Percentiles rank a stretch among this genome's conserved stretches.
Conservation (phyloP, 192 early-diverging fungal species). For the Podila horticola region DNA sequence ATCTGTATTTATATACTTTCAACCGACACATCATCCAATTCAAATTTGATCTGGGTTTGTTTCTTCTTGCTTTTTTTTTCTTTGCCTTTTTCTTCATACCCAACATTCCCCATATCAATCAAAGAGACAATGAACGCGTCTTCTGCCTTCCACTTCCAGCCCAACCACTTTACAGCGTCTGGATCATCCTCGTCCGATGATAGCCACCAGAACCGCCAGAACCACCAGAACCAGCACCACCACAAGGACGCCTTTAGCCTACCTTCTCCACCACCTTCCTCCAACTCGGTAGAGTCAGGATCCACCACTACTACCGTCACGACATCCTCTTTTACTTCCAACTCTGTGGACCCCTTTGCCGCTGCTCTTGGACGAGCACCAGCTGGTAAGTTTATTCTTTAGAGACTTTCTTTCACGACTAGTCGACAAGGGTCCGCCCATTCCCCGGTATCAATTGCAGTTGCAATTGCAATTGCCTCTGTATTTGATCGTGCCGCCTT, state of each 20-base stretch:
- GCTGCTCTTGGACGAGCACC: background rate
- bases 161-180: background rate
- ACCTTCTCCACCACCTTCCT: background rate
- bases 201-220: background rate
- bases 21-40: too few relatives aligned
- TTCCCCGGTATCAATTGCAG: too few relatives aligned
- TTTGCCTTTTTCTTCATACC: background rate
- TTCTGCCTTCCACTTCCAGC: constrained; percentile 3
- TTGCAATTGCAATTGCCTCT: too few relatives aligned
- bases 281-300: background rate
- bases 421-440: background rate
- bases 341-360: background rate
- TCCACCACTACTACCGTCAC: background rate
- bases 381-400: background rate
- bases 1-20: background rate
- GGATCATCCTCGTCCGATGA: background rate
- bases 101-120: background rate
- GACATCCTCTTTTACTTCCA: background rate
- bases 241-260: background rate
- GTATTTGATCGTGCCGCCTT: too few relatives aligned
- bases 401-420: too few relatives aligned
- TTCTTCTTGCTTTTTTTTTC: background rate
- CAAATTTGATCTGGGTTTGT: too few relatives aligned
- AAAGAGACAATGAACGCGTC: constrained; percentile 6
- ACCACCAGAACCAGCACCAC: background rate